These are phyloP conservation scores for Pseudogymnoascus sp. DNA, from an alignment of 2,329 filamentous ascomycete species.

Conservation along the genomic window DNA sequence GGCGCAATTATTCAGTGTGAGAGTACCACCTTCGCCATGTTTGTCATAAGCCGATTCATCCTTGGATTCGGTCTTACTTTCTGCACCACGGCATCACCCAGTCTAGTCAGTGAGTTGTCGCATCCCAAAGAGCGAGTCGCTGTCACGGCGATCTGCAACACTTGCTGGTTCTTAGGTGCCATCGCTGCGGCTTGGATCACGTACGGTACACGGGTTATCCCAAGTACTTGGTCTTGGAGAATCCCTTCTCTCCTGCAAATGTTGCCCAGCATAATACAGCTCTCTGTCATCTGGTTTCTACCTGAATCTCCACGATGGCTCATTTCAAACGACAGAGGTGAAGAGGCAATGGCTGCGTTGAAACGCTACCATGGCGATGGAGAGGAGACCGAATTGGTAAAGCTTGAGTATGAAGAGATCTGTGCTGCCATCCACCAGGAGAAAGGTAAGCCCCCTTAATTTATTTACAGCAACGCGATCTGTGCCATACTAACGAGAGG, in stretches of 20 bases:
- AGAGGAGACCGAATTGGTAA: not conserved
- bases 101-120: constrained; percentile 43
- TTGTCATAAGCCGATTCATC: constrained; percentile 43
- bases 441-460: not conserved
- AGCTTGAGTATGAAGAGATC: constrained; percentile 1
- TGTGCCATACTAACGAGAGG: not conserved
- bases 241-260: constrained; percentile 34
- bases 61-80: constrained; percentile 47
- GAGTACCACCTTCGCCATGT: constrained; percentile 37
- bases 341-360: not conserved
- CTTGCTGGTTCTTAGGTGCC: constrained; percentile 39
- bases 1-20: constrained; percentile 28
- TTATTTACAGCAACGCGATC: not conserved
- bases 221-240: constrained; percentile 31
- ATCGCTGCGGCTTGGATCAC: constrained; percentile 38
- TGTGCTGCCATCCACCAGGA: not conserved
- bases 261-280: not conserved
- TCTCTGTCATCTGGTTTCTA: not conserved
- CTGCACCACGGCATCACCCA: constrained; percentile 42
- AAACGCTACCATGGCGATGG: constrained; percentile 1
- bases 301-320: not conserved
- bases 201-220: constrained; percentile 30
- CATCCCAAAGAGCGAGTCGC: constrained; percentile 46
- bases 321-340: not conserved
- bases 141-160: constrained; percentile 46